Percentiles rank a stretch among this genome's conserved stretches.
These are phyloP conservation scores for Alopecurus myosuroides DNA, from an alignment of 176 grass and related monocot species.

Conservation along the genomic window DNA sequence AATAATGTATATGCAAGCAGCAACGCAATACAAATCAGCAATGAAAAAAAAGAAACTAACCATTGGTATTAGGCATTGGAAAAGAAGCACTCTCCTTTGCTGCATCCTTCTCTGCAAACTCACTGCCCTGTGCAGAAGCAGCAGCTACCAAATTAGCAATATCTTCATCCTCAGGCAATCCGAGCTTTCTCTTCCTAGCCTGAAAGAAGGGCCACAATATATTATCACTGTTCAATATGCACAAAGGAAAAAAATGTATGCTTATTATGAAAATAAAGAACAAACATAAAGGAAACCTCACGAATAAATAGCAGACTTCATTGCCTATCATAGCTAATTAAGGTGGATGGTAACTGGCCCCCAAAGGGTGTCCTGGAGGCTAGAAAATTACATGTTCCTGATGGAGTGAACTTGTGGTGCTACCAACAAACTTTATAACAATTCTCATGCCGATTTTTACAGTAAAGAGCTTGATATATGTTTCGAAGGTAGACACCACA, in stretches of 20 bases:
- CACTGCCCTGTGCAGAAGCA: conserved; percentile 39
- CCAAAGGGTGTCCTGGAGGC: not conserved
- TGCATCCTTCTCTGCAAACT: conserved; percentile 38
- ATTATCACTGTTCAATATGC: not conserved
- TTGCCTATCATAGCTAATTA: not conserved
- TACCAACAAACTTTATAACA: not conserved
- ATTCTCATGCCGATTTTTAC: too few relatives aligned
- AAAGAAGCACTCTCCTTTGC: conserved; percentile 30
- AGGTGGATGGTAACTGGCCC: not conserved
- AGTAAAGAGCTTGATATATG: not conserved
- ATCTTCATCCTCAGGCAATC: conserved; percentile 59
- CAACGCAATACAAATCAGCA: not conserved
- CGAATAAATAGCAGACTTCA: not conserved
- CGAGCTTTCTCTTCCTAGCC: conserved; percentile 83
- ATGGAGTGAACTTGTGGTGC: not conserved
- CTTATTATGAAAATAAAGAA: not conserved
- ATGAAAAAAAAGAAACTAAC: conserved; percentile 28
- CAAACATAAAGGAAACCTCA: not conserved
- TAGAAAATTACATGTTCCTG: not conserved
- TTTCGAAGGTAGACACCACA: not conserved
- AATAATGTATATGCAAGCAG: not conserved
- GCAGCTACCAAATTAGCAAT: conserved; percentile 43
- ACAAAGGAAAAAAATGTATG: not conserved
- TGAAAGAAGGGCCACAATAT: conserved; percentile 9
- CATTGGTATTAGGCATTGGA: conserved; percentile 47